Evolutionary conservation across 192 early-diverging fungal species (phyloP).

Genomic region (Podila minutissima): DNA sequence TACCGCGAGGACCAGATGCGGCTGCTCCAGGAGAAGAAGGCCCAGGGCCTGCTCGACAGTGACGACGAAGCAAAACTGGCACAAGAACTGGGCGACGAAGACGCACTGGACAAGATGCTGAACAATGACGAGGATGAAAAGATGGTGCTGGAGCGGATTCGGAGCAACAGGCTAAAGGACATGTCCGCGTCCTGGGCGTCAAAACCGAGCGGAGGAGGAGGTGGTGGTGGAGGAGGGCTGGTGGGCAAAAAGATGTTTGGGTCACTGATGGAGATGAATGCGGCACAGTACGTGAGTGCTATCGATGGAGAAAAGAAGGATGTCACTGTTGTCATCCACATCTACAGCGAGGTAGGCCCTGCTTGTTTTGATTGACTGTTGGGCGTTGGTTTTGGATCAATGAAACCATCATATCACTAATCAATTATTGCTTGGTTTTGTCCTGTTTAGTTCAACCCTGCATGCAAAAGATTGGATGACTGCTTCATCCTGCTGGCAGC

Average conservation of each 20-base stretch:
- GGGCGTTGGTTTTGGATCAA: neutral
- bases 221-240: slow-evolving; percentile 8
- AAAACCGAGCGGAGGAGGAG: slow-evolving; percentile 3
- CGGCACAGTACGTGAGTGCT: slow-evolving; percentile 56
- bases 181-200: slow-evolving; percentile 31
- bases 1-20: slow-evolving; percentile 51
- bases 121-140: slow-evolving; percentile 51
- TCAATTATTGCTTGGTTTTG: slow-evolving; percentile 2
- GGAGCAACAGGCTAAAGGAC: slow-evolving; percentile 55
- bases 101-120: slow-evolving; percentile 30
- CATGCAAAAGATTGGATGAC: slow-evolving; percentile 55
- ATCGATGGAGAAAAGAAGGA: slow-evolving; percentile 62
- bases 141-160: slow-evolving; percentile 51
- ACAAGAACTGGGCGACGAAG: slow-evolving; percentile 8
- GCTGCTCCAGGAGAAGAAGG: slow-evolving; percentile 25
- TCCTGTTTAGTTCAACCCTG: slow-evolving; percentile 15
- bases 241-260: slow-evolving; percentile 55
- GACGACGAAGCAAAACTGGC: slow-evolving; percentile 10
- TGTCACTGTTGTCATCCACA: slow-evolving; percentile 61
- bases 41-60: slow-evolving; percentile 13
- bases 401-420: neutral
- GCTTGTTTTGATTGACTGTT: neutral
- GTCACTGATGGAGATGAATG: slow-evolving; percentile 55
- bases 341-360: slow-evolving; percentile 59
- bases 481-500: slow-evolving; percentile 55